Evolutionary conservation across 805 yeast species (phyloP), one percentile per base, ranked within the genome.

Genomic region (Kazachstania kunashirensis): DNA sequence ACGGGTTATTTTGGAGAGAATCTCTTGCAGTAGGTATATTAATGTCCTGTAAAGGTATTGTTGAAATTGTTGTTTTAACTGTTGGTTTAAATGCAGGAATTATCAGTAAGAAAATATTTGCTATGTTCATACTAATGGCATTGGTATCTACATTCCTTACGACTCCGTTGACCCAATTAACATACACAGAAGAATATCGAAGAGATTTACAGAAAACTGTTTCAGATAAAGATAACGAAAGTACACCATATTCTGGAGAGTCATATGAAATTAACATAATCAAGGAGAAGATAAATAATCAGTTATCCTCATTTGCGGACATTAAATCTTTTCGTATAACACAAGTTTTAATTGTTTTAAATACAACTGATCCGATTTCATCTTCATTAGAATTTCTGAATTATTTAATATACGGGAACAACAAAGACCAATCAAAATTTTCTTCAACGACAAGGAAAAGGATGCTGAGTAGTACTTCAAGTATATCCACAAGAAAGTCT

Each of bases 31-130:
- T 81, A 26, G 94, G 94, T 36, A 71, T 80, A 17, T 65, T 83
- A 47, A 83, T 83, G 92, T 80, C 89, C 6, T 83, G 94, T 67
- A 83, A 83, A 58, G 94, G 94, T 58, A 80, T 82, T 44, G 92
- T 82, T 17, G 94, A 82, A 58, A 78, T 82, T 53, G 88, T 82
- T 29, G 92, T 82, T 15, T 64, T 82, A 45, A 76, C 73, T 29
- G 75, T 79, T 17, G 94, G 94, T 33, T 65, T 81, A 38, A 75
- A 72, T 42, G 81, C 92, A 5, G 72, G 73, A 0, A 83, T 83
- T 37, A 74, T 83, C 34, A 65, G 75, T 4, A 67, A 68, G 39
- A 75, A 72, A 42, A 76, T 77, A 1, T 83, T 74, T 54, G 78
- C 88, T 13, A 83, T 83, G 88, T 81, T 83, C 52, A 73, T 83